Conservation (phyloP, 805 yeast species). For the Metschnikowia kofuensis region DNA sequence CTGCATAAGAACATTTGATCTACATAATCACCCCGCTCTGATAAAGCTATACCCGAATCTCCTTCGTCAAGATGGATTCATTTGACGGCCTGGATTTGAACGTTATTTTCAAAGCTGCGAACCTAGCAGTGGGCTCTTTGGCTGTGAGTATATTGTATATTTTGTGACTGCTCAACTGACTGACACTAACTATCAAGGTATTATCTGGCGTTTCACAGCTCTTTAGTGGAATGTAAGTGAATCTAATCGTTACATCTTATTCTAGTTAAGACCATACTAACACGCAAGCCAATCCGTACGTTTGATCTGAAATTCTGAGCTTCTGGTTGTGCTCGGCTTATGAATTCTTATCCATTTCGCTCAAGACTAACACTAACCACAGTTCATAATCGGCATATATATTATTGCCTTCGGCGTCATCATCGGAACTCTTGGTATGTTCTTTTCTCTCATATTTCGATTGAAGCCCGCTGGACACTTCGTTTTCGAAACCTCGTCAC, state of each 20-base stretch:
- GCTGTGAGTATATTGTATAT: constrained; percentile 39
- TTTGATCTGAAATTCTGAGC: constrained; percentile 1
- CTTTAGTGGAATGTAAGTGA: constrained; percentile 46
- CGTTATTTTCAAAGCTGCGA: constrained; percentile 48
- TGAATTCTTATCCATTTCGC: background rate
- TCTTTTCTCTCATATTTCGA: background rate
- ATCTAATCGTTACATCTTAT: background rate
- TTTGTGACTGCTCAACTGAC: background rate
- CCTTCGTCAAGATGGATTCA: constrained; percentile 35
- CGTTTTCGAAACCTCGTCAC: constrained; percentile 1
- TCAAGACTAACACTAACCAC: constrained; percentile 21
- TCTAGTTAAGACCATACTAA: constrained; percentile 18
- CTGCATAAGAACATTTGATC: background rate
- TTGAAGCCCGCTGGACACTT: background rate
- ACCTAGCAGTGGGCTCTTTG: constrained; percentile 53
- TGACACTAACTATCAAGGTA: constrained; percentile 28
- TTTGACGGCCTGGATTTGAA: constrained; percentile 42
- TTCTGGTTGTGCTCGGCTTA: background rate
- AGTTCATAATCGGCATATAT: constrained; percentile 59
- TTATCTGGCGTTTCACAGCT: constrained; percentile 50
- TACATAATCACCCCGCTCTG: background rate
- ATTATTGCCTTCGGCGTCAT: constrained; percentile 52
- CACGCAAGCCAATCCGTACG: constrained; percentile 35
- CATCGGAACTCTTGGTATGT: constrained; percentile 49
- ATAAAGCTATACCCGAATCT: background rate